Evolutionary conservation across 331 rosid species (phyloP), one percentile per base, ranked within the genome.

Genomic region (Quercus lobata): DNA sequence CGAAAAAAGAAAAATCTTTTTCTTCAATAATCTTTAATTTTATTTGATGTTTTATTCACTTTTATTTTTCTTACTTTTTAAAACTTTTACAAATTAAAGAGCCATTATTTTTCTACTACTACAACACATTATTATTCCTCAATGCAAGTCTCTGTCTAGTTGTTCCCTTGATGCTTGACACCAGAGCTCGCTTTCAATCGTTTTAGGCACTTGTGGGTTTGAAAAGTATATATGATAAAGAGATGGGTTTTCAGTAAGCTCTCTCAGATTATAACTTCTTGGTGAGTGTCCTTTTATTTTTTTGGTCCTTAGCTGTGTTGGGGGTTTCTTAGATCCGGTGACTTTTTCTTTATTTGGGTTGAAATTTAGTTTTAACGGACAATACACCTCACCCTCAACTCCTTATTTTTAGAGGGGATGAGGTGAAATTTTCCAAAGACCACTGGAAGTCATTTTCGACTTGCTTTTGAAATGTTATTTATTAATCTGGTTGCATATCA

Each of bases 111-210:
- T 35, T 35, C 41, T 35, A 35, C 41, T 6, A 35, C 9, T 6
- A 35, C 41, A 35, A 35, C 41, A 35, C 41, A 6, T 35, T 7
- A 35, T 35, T 77, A 88, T 88, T 88, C 83, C 83, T 81, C 86
- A 35, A 69, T 84, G 76, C 81, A 70, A 69, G 66, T 69, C 76
- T 88, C 79, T 90, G 74, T 80, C 86, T 79, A 57, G 57, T 78
- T 88, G 94, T 89, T 91, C 92, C 97, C 96, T 83, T 80, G 84
- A 87, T 86, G 92, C 91, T 87, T 81, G 88, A 88, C 93, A 89
- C 76, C 80, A 57, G 75, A 87, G 86, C 91, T 88, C 81, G 41
- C 84, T 21, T 77, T 83, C 89, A 86, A 87, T 86, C 90, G 86
- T 89, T 87, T 81, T 73, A 70, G 76, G 72, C 71, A 69, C 79